Base-by-base conservation (phyloP, 1,139 yeast genomes). In the Suhomyces atakaporum region DNA sequence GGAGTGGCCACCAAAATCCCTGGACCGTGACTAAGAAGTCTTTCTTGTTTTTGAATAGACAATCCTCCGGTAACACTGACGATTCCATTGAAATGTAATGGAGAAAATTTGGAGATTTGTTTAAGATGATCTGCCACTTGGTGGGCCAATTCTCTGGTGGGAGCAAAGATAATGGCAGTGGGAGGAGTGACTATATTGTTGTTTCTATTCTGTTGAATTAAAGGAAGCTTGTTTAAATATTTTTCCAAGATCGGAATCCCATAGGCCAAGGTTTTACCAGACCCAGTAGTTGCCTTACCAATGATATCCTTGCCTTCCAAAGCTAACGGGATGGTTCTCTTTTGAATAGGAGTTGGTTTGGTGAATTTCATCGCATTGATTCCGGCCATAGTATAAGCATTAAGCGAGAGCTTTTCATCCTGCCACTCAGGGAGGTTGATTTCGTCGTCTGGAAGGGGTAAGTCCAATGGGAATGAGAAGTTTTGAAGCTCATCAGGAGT, bases 271-370 rank as follows among this genome's bases (percentile, higher is more conserved):
- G 98, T 92, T 56, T 92, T 92, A 71, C 99, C 99, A 0, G 96
- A 88, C 58, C 99, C 99, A 1, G 99, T 94, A 7, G 95, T 84
- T 8, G 98, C 98, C 54, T 92, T 94, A 39, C 98, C 99, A 47
- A 94, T 79, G 7, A 92, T 77, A 60, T 92, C 97, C 33, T 72
- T 73, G 5, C 92, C 95, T 23, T 71, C 66, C 10, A 86, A 46
- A 3, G 94, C 88, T 21, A 72, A 56, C 1, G 97, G 96, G 36
- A 92, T 82, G n/a, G 92, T 70, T 42, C 67, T 67, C 43, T 69
- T 71, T 62, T 92, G 98, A 53, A 92, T 89, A 20, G 81, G 86
- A 0, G 97, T 90, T 7, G 98, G 97, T 22, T 68, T 63, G 2
- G 49, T 54, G 58, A 84, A 92, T 1, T 75, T 77, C n/a, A 82